Conservation (phyloP, 768 basidiomycete genomes). For the Amylocystis lapponica region DNA sequence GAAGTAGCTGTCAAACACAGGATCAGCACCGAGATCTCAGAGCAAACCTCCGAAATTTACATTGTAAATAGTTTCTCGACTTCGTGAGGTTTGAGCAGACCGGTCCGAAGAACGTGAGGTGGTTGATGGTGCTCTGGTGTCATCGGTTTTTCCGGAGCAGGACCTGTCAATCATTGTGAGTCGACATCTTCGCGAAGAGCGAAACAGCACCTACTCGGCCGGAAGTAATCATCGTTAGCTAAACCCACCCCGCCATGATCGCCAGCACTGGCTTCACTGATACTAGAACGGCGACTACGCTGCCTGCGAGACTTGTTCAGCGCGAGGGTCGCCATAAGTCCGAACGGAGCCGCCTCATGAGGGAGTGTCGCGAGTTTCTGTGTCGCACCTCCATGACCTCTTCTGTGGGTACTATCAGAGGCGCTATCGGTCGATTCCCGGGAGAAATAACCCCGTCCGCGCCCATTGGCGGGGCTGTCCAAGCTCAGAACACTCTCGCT, state of each 20-base stretch:
- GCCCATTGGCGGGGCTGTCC: background rate
- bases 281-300: conserved; percentile 14
- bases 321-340: conserved; percentile 66
- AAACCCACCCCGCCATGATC: conserved; percentile 53
- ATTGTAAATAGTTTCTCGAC: conserved; percentile 71
- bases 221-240: conserved; percentile 64
- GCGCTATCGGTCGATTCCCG: conserved; percentile 1
- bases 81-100: conserved; percentile 57
- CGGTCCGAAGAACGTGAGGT: conserved; percentile 61
- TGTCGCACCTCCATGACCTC: conserved; percentile 15
- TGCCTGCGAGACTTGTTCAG: conserved; percentile 33
- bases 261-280: conserved; percentile 28
- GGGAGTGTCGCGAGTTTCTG: conserved; percentile 54
- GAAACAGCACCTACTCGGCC: conserved; percentile 39
- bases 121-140: conserved; percentile 40
- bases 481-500: conserved; percentile 10
- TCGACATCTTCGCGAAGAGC: conserved; percentile 10
- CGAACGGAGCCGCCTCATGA: conserved; percentile 59
- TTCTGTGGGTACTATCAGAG: conserved; percentile 12
- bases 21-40: background rate
- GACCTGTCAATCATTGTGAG: conserved; percentile 17
- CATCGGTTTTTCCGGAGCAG: conserved; percentile 27
- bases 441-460: background rate
- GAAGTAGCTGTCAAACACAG: conserved; percentile 48
- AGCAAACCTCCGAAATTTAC: conserved; percentile 30